Evolutionary conservation across 106 monocot species (phyloP), one percentile per base, ranked within the genome.

Genomic region (Acorus gramineus): DNA sequence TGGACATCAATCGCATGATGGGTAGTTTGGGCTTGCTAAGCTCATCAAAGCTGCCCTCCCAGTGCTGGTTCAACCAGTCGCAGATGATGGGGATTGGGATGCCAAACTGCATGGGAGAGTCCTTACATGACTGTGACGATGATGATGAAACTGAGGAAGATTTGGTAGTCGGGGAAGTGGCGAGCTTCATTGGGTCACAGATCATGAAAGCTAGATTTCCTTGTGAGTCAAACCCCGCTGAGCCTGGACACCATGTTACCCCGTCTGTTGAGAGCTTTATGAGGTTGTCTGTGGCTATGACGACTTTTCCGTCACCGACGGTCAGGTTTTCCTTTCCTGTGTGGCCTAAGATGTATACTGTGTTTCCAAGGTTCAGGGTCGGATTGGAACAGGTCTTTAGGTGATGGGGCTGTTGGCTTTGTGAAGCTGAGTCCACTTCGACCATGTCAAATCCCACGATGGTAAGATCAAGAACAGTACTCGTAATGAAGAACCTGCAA

Each of bases 181-280:
- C 82, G 47, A 88, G 84, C 67, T 85, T 98, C 91, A 98, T 91
- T 50, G 96, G 96, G 76, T 98, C 91, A 74, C 96, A 98, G 48
- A 88, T 73, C 96, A 98, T 98, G 72, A 98, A 88, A 49, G 96
- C 87, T 12, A 92, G 78, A 69, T 91, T 98, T 11, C 96, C 96
- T 66, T 98, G 80, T 44, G 65, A 59, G 59, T 98, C 96, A 69
- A 98, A 98, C 11, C 96, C 96, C 57, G 96, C 91, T 9, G 96
- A 98, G n/a, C 96, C 96, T 12, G 91, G 87, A 50, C 67, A 64
- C 80, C 82, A 91, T 42, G 72, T 73, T 2, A 79, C 67, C 5
- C 82, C 85, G 68, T 89, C 80, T 2, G 83, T 77, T 6, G 87
- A 88, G 55, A 98, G 74, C 62, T 98, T 98, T 74, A 98, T 81